A percentile compares a stretch with the other conserved stretches of the same genome.
Conservation (phyloP, 306 rosid genomes). For the Vicia faba region DNA sequence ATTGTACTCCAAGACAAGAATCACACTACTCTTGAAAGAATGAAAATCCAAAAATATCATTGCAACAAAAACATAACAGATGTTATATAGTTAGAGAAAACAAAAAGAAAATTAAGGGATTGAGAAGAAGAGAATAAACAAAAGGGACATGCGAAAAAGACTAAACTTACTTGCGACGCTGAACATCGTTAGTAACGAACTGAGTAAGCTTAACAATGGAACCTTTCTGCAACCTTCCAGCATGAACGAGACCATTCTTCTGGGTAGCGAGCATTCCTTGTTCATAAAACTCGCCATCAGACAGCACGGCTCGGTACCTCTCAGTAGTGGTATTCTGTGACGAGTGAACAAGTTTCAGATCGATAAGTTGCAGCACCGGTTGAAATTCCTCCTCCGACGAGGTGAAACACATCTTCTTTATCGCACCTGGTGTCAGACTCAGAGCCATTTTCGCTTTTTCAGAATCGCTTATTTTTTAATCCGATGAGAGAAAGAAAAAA, state of each 20-base stretch:
- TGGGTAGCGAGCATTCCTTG: slow-evolving; percentile 81
- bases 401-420: slow-evolving; percentile 47
- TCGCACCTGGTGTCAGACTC: slow-evolving; percentile 62
- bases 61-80: too few relatives aligned
- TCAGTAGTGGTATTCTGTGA: slow-evolving; percentile 45
- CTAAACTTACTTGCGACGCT: slow-evolving; percentile 63
- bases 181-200: slow-evolving; percentile 59
- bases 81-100: not conserved
- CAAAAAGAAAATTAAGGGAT: too few relatives aligned
- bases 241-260: slow-evolving; percentile 48
- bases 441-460: slow-evolving; percentile 36
- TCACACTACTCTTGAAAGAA: too few relatives aligned
- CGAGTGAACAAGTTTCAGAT: slow-evolving; percentile 56
- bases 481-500: not conserved
- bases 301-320: slow-evolving; percentile 62
- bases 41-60: too few relatives aligned
- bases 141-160: not conserved
- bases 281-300: slow-evolving; percentile 66
- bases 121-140: too few relatives aligned
- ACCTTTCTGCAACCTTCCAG: slow-evolving; percentile 61
- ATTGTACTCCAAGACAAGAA: too few relatives aligned
- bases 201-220: slow-evolving; percentile 53
- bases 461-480: too few relatives aligned
- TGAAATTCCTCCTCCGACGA: slow-evolving; percentile 30
- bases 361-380: slow-evolving; percentile 73